Base-by-base conservation (phyloP, 2,329 filamentous ascomycete species). In the Colletotrichum gigasporum region DNA sequence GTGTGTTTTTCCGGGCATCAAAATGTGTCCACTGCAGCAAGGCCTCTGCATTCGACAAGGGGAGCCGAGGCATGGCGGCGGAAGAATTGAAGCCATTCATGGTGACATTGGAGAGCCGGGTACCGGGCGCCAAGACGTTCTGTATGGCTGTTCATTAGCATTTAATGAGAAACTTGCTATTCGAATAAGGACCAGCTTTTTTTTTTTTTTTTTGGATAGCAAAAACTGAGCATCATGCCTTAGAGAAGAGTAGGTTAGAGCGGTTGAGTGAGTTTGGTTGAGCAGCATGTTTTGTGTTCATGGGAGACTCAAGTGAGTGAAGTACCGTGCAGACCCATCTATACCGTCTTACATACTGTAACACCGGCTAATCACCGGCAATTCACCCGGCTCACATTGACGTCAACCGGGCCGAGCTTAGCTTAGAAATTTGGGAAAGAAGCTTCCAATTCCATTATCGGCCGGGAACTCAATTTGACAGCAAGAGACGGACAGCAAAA, bases 351-450 rank as follows among this genome's bases (percentile, higher is more conserved):
- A 32, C 16, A n/a, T 18, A n/a, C 12, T 1, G 11, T 34, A 8
- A 14, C 2, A 11, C 16, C 41, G 56, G 61, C 41, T 30, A 53
- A 55, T 10, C 11, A 1, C 18, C 60, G 60, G 60, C 22, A 7
- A 16, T 8, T 5, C 5, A 16, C 5, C 28, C 16, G 41, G 47
- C n/a, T 32, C 4, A 11, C 1, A 14, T 39, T 63, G 54, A 61
- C 42, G 60, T 63, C 54, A 63, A 50, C 34, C 41, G 20, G 35
- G 55, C 55, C 47, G 55, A 64, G 61, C 55, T 64, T 64, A 64
- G 61, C 55, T 64, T 64, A 44, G 42, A 61, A 55, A 50, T 54
- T 42, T 54, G 16, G 48, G 30, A 30, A 12, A 20, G 28, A 16
- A 61, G 61, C 56, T 64, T 55, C 47, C 5, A 22, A 44, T 16